phyloP scores from a whole-genome alignment of 148 eudicot genomes.

The Salicornia ramosissima region DNA sequence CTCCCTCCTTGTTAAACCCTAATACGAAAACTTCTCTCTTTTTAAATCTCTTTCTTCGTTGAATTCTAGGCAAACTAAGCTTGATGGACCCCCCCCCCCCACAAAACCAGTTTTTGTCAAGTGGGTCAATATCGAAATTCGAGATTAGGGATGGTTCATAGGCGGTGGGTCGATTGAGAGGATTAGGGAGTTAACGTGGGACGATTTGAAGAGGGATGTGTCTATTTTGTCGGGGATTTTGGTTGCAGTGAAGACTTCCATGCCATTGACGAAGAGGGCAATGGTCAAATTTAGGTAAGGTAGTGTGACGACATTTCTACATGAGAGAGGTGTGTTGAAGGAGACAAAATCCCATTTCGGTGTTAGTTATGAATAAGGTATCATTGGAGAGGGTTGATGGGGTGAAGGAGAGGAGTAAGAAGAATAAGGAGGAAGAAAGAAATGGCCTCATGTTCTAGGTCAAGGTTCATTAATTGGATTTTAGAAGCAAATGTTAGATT shows the following conservation, averaged over 20 bases:
- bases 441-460: too few relatives aligned
- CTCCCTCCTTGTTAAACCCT: conserved; percentile 65
- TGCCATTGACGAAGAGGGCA: conserved; percentile 34
- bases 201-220: conserved; percentile 38
- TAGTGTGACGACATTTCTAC: conserved; percentile 28
- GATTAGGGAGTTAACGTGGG: conserved; percentile 34
- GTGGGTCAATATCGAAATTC: conserved; percentile 29
- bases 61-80: background rate
- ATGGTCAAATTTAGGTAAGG: conserved; percentile 38
- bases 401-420: conserved; percentile 32
- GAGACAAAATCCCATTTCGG: conserved; percentile 36
- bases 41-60: conserved; percentile 44
- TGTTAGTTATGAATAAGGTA: conserved; percentile 68
- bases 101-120: conserved; percentile 22
- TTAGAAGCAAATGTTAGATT: too few relatives aligned
- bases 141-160: conserved; percentile 32
- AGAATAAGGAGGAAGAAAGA: conserved; percentile 23
- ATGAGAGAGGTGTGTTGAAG: conserved; percentile 18
- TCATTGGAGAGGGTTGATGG: conserved; percentile 75
- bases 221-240: conserved; percentile 50
- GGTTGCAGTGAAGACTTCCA: conserved; percentile 53
- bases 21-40: conserved; percentile 70
- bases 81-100: conserved; percentile 18
- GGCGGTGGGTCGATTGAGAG: conserved; percentile 26
- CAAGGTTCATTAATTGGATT: too few relatives aligned